These are phyloP conservation scores for Podaxis sp. DNA, from an alignment of 768 basidiomycete species.

Conservation along the genomic window DNA sequence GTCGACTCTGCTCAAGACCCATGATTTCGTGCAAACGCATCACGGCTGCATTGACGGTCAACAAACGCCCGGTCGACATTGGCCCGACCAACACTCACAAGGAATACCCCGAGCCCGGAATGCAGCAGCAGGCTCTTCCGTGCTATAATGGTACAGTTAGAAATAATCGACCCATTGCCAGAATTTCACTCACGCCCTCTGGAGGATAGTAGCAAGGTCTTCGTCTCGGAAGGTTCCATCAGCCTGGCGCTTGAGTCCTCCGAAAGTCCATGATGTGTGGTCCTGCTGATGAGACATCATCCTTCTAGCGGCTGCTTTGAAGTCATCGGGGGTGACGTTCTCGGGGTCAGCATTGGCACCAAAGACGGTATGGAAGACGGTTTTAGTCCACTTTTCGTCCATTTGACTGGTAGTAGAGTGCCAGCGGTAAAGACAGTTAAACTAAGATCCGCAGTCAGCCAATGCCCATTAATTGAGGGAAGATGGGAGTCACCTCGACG, in stretches of 20 bases:
- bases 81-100: slow-evolving; percentile 19
- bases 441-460: slow-evolving; percentile 34
- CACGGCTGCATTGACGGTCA: slow-evolving; percentile 26
- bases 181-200: slow-evolving; percentile 52
- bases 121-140: slow-evolving; percentile 64
- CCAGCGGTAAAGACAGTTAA: slow-evolving; percentile 84
- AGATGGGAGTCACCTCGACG: slow-evolving; percentile 53
- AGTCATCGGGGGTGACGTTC: slow-evolving; percentile 41
- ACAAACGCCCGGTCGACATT: neutral
- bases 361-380: slow-evolving; percentile 49
- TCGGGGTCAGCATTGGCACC: slow-evolving; percentile 43
- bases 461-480: neutral
- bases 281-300: slow-evolving; percentile 39
- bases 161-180: neutral
- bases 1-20: slow-evolving; percentile 74
- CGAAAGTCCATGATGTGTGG: slow-evolving; percentile 63
- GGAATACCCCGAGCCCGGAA: slow-evolving; percentile 80
- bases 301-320: slow-evolving; percentile 39
- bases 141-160: slow-evolving; percentile 33
- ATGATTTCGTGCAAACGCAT: slow-evolving; percentile 81
- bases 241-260: slow-evolving; percentile 49
- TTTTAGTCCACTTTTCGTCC: slow-evolving; percentile 67
- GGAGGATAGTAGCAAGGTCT: slow-evolving; percentile 62
- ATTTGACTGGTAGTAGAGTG: slow-evolving; percentile 72
- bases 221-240: slow-evolving; percentile 65